These are phyloP conservation scores for Hypoxylon sp. DNA, from an alignment of 2,329 filamentous ascomycete genomes.

Conservation along the genomic window DNA sequence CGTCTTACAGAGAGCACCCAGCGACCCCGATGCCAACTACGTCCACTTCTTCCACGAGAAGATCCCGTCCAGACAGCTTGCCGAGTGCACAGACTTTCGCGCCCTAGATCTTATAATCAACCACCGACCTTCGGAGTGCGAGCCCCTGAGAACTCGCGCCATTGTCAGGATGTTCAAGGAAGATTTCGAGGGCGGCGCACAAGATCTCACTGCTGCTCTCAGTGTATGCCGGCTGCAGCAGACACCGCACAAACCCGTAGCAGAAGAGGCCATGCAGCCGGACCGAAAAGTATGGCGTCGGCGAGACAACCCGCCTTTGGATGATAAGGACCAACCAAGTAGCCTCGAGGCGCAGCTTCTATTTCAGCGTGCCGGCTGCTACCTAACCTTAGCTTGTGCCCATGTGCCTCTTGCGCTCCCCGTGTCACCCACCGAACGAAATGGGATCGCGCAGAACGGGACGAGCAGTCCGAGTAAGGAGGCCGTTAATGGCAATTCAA, in stretches of 20 bases:
- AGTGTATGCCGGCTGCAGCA: slow-evolving; percentile 60
- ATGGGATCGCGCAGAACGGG: slow-evolving; percentile 23
- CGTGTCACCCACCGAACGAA: slow-evolving; percentile 33
- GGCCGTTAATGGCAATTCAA: slow-evolving; percentile 8
- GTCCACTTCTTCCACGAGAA: slow-evolving; percentile 95
- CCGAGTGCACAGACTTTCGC: slow-evolving; percentile 72
- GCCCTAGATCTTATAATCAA: slow-evolving; percentile 73
- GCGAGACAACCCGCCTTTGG: slow-evolving; percentile 43
- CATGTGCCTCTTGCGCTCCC: slow-evolving; percentile 65
- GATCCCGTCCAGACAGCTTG: slow-evolving; percentile 78
- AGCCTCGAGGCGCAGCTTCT: slow-evolving; percentile 78
- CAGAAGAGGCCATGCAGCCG: slow-evolving; percentile 59
- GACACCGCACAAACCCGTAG: slow-evolving; percentile 58
- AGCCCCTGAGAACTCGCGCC: slow-evolving; percentile 75
- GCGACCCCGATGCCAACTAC: slow-evolving; percentile 78
- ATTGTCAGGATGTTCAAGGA: slow-evolving; percentile 78
- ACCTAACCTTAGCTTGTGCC: slow-evolving; percentile 75
- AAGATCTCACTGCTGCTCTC: slow-evolving; percentile 75
- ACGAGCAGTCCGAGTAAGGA: slow-evolving; percentile 27
- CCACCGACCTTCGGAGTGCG: slow-evolving; percentile 68
- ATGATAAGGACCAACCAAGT: slow-evolving; percentile 67
- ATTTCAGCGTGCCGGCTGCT: slow-evolving; percentile 77
- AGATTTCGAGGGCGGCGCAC: slow-evolving; percentile 72
- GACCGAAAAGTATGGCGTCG: slow-evolving; percentile 49
- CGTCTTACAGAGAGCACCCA: slow-evolving; percentile 74